A percentile compares a stretch with the other conserved stretches of the same genome.
Conservation (phyloP, 345 rosid species). For the Acer saccharum region DNA sequence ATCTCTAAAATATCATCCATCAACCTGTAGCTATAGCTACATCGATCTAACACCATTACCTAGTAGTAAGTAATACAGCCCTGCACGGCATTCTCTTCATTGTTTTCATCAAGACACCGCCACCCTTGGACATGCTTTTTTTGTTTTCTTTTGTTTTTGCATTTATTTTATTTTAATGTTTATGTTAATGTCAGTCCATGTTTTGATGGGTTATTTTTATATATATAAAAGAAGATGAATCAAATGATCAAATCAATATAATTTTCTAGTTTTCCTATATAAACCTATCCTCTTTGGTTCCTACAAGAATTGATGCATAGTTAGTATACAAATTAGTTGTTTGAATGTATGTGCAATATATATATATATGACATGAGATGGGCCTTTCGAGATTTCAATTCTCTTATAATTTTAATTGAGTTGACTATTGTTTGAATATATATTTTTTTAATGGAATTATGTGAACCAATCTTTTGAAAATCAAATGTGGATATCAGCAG, state of each 20-base stretch:
- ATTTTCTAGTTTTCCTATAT: conserved; percentile 7
- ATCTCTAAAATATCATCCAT: background rate
- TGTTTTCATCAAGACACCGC: conserved; percentile 22
- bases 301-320: background rate
- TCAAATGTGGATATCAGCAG: conserved; percentile 19
- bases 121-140: background rate
- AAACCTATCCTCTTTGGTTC: background rate
- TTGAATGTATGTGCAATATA: conserved; percentile 1
- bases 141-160: background rate
- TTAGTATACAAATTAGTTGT: background rate
- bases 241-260: background rate
- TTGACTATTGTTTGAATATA: conserved; percentile 8
- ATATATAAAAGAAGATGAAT: background rate
- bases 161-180: background rate
- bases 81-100: conserved; percentile 31
- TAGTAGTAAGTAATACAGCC: conserved; percentile 1
- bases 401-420: conserved; percentile 3
- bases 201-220: background rate
- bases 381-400: conserved; percentile 12
- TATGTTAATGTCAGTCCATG: background rate
- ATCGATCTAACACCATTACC: too few species aligned
- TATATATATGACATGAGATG: conserved; percentile 13
- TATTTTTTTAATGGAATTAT: conserved; percentile 14
- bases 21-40: background rate
- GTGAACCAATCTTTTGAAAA: conserved; percentile 13